Evolutionary conservation across 129 eudicot genomes (phyloP), one percentile per base, ranked within the genome.

Genomic region (Sambucus nigra): DNA sequence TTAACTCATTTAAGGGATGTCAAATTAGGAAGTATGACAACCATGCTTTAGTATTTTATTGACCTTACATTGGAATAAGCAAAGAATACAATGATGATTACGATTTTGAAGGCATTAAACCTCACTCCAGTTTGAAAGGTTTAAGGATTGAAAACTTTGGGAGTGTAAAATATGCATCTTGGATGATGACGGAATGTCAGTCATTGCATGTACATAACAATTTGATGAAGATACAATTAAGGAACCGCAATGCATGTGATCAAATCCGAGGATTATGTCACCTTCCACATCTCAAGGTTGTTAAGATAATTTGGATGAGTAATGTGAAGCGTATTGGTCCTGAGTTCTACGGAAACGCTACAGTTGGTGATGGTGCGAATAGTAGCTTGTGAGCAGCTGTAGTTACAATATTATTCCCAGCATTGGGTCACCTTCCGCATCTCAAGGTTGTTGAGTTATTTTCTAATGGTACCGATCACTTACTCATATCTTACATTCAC

Each of bases 201-300:
- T 46, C 51, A 46, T 18, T 5, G 0, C 14, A 2, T 29, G 24
- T 19, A 18, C n/a, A n/a, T n/a, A n/a, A n/a, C n/a, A n/a, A n/a
- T n/a, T n/a, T n/a, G 39, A 20, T 27, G 23, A 31, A 29, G 10
- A 31, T 31, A 0, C 5, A 5, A 31, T 11, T 31, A 11, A 13
- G 28, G 32, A 2, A 66, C 11, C 57, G 69, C 45, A 2, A 18
- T n/a, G 47, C 8, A 32, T 63, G 65, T 29, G 31, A 49, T 6
- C 57, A n/a, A 31, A 2, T 70, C 18, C 65, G 59, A 23, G 3
- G 60, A 38, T 42, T 70, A 7, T 65, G 76, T 11, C 40, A 56
- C 44, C 60, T 70, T 19, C 70, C 65, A 13, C 18, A 2, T 14
- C 76, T 5, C 68, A n/a, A n/a, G n/a, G n/a, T n/a, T n/a, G n/a